These are phyloP conservation scores for Cryptococcus depauperatus DNA, from an alignment of 1,284 basidiomycete species.

Conservation along the genomic window DNA sequence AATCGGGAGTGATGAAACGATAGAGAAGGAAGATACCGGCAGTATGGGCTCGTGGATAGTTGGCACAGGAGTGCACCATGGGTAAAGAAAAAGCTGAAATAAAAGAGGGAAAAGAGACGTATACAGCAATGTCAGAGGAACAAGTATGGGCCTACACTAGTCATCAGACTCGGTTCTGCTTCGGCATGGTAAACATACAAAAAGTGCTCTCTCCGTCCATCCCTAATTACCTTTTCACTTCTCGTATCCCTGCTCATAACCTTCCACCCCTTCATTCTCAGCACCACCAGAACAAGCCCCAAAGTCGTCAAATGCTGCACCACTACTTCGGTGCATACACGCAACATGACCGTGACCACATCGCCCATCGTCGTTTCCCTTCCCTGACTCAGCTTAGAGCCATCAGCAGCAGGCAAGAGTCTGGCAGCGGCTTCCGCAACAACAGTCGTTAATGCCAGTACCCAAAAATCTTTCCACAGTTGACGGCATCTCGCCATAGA, in stretches of 20 bases:
- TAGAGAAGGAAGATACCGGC: slow-evolving; percentile 9
- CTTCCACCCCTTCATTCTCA: slow-evolving; percentile 27
- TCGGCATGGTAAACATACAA: slow-evolving; percentile 17
- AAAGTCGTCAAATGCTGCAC: slow-evolving; percentile 32
- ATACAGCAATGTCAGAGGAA: slow-evolving; percentile 73
- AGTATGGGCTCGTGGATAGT: slow-evolving; percentile 24
- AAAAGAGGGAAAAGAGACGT: slow-evolving; percentile 80
- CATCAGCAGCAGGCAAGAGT: slow-evolving; percentile 1
- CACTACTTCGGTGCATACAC: slow-evolving; percentile 23
- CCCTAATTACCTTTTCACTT: background rate
- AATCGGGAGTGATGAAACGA: background rate
- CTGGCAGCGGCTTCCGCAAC: slow-evolving; percentile 24
- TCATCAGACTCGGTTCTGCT: too few species aligned
- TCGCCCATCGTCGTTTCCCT: too few species aligned
- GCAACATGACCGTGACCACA: too few species aligned
- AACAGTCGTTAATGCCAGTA: slow-evolving; percentile 17
- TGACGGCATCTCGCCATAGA: background rate
- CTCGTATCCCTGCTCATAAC: background rate
- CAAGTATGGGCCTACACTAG: slow-evolving; percentile 55
- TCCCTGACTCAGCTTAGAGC: too few species aligned
- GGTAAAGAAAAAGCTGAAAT: slow-evolving; percentile 68
- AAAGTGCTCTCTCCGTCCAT: slow-evolving; percentile 14
- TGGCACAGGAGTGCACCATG: slow-evolving; percentile 57
- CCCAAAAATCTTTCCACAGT: slow-evolving; percentile 1
- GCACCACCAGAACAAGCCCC: slow-evolving; percentile 16